A percentile compares a stretch with the other conserved stretches of the same genome.
Conservation (phyloP, 2,329 filamentous ascomycete genomes). For the Arthrobotrys sinensis region DNA sequence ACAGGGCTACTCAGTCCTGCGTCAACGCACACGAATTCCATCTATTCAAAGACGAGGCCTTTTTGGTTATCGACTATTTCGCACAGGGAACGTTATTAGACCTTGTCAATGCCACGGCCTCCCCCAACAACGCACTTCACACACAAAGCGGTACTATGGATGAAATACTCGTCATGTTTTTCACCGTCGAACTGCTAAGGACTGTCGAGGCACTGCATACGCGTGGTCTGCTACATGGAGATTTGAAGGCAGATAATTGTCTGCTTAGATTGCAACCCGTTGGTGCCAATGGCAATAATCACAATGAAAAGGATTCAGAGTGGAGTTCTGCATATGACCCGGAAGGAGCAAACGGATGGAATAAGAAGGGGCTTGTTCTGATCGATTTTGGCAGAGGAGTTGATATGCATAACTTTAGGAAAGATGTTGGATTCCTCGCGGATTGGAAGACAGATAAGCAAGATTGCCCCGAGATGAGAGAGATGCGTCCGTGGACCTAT, state of each 20-base stretch:
- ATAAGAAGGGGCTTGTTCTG: conserved; percentile 81
- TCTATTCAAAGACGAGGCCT: conserved; percentile 89
- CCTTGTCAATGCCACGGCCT: conserved; percentile 83
- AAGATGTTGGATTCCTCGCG: conserved; percentile 87
- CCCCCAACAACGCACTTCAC: conserved; percentile 69
- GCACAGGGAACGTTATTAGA: conserved; percentile 95
- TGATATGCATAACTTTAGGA: conserved; percentile 87
- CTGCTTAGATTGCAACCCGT: conserved; percentile 82
- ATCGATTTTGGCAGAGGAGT: conserved; percentile 97
- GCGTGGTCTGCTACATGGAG: conserved; percentile 86
- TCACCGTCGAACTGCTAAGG: conserved; percentile 89
- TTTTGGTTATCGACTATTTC: conserved; percentile 88
- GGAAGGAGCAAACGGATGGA: conserved; percentile 84
- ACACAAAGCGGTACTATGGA: conserved; percentile 80
- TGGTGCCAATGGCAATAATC: conserved; percentile 65
- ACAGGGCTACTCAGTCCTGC: conserved; percentile 81
- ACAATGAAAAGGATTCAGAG: conserved; percentile 66
- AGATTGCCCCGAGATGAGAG: conserved; percentile 96
- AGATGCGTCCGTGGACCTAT: conserved; percentile 94
- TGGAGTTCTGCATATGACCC: conserved; percentile 79
- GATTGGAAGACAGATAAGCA: conserved; percentile 89
- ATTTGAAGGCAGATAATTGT: conserved; percentile 96
- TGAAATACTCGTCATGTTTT: conserved; percentile 94
- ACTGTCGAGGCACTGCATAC: conserved; percentile 89
- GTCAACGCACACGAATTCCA: conserved; percentile 91